phyloP scores from a whole-genome alignment of 2,329 filamentous ascomycete species.

The Colletotrichum gloeosporioides region DNA sequence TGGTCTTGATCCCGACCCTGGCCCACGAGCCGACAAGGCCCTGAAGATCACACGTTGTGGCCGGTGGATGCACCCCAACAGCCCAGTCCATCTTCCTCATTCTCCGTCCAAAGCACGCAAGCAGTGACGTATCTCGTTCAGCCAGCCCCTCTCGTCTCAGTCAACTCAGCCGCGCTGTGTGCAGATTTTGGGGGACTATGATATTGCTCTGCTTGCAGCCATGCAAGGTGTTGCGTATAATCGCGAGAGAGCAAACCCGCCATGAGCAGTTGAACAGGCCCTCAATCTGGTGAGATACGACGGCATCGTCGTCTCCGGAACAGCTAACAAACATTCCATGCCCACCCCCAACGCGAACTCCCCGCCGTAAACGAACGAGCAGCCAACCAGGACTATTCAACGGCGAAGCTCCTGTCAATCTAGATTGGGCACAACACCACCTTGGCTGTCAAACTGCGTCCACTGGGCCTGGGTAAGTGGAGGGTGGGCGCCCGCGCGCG shows the following conservation, averaged over 20 bases:
- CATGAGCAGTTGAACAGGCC: neutral
- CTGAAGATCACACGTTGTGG: neutral
- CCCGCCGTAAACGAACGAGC: neutral
- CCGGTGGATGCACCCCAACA: neutral
- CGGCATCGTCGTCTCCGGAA: neutral
- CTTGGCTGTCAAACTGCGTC: neutral
- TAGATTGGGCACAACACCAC: neutral
- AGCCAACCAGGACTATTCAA: neutral
- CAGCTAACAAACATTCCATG: constrained; percentile 18
- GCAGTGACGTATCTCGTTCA: constrained; percentile 8
- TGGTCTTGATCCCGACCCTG: constrained; percentile 1
- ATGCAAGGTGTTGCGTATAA: neutral
- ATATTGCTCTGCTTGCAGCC: neutral
- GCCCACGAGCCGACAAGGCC: neutral
- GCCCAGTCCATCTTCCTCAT: constrained; percentile 7
- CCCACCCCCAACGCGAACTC: neutral
- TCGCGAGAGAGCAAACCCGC: neutral
- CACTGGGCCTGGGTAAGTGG: neutral
- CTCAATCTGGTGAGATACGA: neutral
- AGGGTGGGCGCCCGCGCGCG: neutral
- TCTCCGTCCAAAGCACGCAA: constrained; percentile 12
- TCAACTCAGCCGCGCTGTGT: neutral
- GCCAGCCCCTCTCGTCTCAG: neutral
- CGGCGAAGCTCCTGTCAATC: neutral
- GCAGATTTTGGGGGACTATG: neutral